Evolutionary conservation across 331 rosid genomes (phyloP), one percentile per base, ranked within the genome.

Genomic region (Quercus phellos): DNA sequence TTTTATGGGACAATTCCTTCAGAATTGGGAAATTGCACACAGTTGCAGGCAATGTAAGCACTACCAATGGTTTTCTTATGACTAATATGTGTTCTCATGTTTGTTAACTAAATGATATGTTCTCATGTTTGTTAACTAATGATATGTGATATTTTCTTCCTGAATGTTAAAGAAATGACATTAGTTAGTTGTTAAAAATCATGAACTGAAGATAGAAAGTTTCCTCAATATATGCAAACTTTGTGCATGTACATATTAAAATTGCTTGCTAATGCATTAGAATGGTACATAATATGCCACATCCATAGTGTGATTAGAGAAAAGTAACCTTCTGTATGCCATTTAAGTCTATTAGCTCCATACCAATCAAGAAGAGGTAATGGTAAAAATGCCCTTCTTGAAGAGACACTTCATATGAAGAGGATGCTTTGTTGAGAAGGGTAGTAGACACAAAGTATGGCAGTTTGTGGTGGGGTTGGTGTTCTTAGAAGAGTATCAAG

Each of bases 1-100:
- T 80, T 95, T 76, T 93, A 91, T 87, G 96, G 93, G 73, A 72
- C 87, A 51, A 87, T 95, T 86, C 99, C 99, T 70, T 87, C 98
- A 75, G 98, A 89, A 63, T 74, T 95, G 92, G 99, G 94, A 80
- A 95, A 95, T 74, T 95, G 99, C 91, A 88, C 93, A 10, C 84
- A 80, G 59, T 79, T 93, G 90, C 85, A 90, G 81, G 84, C 82
- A 84, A 71, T 95, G 99, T 95, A 87, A 80, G 99, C 84, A 67
- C 67, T 79, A 43, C 69, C 42, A 68, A 72, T 73, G 67, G 74
- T 74, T 81, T 63, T 34, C 42, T 53, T 38, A 54, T 30, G 11
- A 17, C 27, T 54, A 13, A 75, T 67, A 56, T 68, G 21, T 75
- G 32, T 32, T 42, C 46, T 34, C 51, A 30, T 46, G 56, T 83